Evolutionary conservation across 1,284 basidiomycete species (phyloP).

Genomic region (Exobasidium cylindrosporum): DNA sequence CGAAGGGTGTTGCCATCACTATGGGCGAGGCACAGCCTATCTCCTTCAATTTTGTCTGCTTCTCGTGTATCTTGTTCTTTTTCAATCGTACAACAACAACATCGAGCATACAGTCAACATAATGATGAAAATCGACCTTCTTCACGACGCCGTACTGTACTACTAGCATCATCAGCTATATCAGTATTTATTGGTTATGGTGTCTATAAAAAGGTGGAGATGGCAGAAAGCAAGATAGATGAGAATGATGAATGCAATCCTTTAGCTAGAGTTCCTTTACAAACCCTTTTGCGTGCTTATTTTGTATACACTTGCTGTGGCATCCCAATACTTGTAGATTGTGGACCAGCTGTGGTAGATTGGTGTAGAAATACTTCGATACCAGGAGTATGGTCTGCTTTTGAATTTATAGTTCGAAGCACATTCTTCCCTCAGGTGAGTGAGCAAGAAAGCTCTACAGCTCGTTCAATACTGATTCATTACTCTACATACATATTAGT

Average conservation of each 20-base stretch:
- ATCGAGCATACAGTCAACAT: background rate
- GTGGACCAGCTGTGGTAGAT: slow-evolving; percentile 69
- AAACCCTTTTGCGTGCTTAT: slow-evolving; percentile 67
- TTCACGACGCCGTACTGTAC: background rate
- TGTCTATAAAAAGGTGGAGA: background rate
- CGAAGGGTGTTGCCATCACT: background rate
- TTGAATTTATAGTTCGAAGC: slow-evolving; percentile 69
- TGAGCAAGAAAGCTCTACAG: slow-evolving; percentile 6
- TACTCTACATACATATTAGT: slow-evolving; percentile 57
- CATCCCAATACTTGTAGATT: slow-evolving; percentile 72
- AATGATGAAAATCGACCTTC: background rate
- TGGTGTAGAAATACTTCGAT: slow-evolving; percentile 62
- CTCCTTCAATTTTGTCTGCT: background rate
- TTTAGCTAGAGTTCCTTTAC: slow-evolving; percentile 14
- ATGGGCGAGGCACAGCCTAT: background rate
- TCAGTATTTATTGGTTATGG: background rate
- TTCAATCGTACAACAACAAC: no score
- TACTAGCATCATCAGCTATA: background rate
- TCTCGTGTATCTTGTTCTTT: no score
- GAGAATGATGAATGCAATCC: background rate
- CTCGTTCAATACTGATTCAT: slow-evolving; percentile 9
- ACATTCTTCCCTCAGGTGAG: slow-evolving; percentile 82
- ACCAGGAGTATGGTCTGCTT: slow-evolving; percentile 67
- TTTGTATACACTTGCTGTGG: slow-evolving; percentile 78
- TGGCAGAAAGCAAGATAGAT: slow-evolving; percentile 1